phyloP scores from a whole-genome alignment of 495 filamentous ascomycete genomes.

The Tuber magnatum region DNA sequence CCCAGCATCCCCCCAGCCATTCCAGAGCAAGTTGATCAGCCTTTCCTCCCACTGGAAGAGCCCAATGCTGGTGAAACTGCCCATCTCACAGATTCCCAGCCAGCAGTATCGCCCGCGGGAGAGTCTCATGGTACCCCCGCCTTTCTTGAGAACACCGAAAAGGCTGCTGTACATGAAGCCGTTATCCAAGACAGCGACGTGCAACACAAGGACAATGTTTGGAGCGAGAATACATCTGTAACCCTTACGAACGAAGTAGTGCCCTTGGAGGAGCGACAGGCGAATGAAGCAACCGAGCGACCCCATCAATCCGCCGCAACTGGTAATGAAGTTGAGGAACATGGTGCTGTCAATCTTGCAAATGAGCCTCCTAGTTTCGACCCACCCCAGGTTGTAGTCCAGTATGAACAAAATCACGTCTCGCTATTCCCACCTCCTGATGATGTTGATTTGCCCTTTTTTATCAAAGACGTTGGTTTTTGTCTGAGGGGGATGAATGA shows the following conservation, averaged over 20 bases:
- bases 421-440: conserved; percentile 33
- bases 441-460: conserved; percentile 32
- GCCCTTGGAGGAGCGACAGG: conserved; percentile 26
- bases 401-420: conserved; percentile 35
- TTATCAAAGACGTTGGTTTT: conserved; percentile 30
- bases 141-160: background rate
- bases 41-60: background rate
- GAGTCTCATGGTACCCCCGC: background rate
- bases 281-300: conserved; percentile 16
- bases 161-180: background rate
- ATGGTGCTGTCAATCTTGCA: conserved; percentile 11
- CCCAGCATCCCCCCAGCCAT: background rate
- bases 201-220: conserved; percentile 24
- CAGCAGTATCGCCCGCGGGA: background rate
- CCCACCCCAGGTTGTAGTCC: conserved; percentile 34
- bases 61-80: background rate
- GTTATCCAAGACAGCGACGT: conserved; percentile 23
- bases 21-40: background rate
- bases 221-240: conserved; percentile 35
- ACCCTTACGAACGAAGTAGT: conserved; percentile 30
- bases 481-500: conserved; percentile 35
- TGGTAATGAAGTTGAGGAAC: conserved; percentile 16
- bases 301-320: conserved; percentile 9
- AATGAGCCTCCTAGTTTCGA: conserved; percentile 19
- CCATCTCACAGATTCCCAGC: background rate